These are phyloP conservation scores for Taxawa tesnikishii DNA, from an alignment of 2,329 filamentous ascomycete genomes.

Conservation along the genomic window DNA sequence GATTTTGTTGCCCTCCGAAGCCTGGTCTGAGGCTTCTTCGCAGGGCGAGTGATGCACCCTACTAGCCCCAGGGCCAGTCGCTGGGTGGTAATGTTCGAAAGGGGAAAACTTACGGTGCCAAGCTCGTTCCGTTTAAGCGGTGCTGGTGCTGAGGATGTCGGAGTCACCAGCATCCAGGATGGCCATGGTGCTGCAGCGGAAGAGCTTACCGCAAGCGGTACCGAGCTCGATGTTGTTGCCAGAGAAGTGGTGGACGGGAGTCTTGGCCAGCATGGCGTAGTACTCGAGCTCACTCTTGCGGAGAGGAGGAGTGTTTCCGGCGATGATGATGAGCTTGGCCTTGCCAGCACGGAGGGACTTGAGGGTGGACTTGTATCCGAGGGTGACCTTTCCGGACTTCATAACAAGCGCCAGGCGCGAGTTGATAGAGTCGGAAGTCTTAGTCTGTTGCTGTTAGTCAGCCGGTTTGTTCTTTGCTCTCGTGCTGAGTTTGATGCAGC, in stretches of 20 bases:
- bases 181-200: constrained; percentile 94
- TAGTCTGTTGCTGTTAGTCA: constrained; percentile 84
- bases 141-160: constrained; percentile 78
- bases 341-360: constrained; percentile 90
- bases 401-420: constrained; percentile 57
- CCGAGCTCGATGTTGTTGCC: constrained; percentile 99
- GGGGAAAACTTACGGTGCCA: too few relatives aligned
- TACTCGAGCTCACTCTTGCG: constrained; percentile 80
- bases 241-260: constrained; percentile 90
- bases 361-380: constrained; percentile 81
- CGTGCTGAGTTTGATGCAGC: too few relatives aligned
- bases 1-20: too few relatives aligned
- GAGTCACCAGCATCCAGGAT: constrained; percentile 94
- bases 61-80: too few relatives aligned
- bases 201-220: constrained; percentile 97
- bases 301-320: constrained; percentile 93
- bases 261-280: constrained; percentile 88
- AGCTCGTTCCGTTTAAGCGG: constrained; percentile 21
- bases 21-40: too few relatives aligned
- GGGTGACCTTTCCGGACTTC: constrained; percentile 66
- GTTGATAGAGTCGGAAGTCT: constrained; percentile 72
- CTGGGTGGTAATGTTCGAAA: too few relatives aligned
- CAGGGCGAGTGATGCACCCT: too few relatives aligned
- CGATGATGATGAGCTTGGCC: constrained; percentile 95
- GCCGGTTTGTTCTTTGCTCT: too few relatives aligned